Evolutionary conservation across 345 rosid species (phyloP), one percentile per base, ranked within the genome.

Genomic region (Melaleuca alternifolia): DNA sequence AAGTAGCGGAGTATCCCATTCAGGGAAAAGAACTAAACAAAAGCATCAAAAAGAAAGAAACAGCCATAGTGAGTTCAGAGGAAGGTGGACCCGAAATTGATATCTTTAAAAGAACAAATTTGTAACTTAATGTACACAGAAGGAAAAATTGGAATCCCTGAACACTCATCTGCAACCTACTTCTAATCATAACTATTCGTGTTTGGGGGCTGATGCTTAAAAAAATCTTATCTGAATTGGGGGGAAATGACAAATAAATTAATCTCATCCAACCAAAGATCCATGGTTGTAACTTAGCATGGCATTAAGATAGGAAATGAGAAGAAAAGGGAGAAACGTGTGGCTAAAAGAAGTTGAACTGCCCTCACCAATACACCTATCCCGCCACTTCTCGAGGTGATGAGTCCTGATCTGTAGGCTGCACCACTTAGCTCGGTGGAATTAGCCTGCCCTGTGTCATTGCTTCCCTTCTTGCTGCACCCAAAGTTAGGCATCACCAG

Each of bases 401-500:
- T 37, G 81, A 71, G 85, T 54, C 85, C 50, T 83, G 50, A 83
- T 52, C 41, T 53, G 56, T 41, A 37, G 85, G 46, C 44, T 82
- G 91, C 90, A 62, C 90, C 90, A 83, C 93, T 90, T 84, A 85
- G 20, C 84, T 79, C 83, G 21, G 96, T 93, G 14, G 98, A 87
- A 88, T 96, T 95, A 81, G 86, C 87, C 10, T 94, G 86, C 87
- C 89, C 92, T 11, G 96, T 93, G 87, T 76, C 86, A 77, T 93
- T 96, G 89, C 90, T 91, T 21, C 92, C 92, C 89, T 91, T 92
- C 91, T 92, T 93, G 82, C 98, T 96, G 98, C 87, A 92, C 83
- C 83, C 56, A 71, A 37, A 71, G 81, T 71, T 65, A 65, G 11
- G 46, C 46, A 18, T 33, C 18, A 9, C 79, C 24, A 23, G 3